phyloP scores from a whole-genome alignment of 495 filamentous ascomycete species.

The Lasiosphaeriaceae sp. region DNA sequence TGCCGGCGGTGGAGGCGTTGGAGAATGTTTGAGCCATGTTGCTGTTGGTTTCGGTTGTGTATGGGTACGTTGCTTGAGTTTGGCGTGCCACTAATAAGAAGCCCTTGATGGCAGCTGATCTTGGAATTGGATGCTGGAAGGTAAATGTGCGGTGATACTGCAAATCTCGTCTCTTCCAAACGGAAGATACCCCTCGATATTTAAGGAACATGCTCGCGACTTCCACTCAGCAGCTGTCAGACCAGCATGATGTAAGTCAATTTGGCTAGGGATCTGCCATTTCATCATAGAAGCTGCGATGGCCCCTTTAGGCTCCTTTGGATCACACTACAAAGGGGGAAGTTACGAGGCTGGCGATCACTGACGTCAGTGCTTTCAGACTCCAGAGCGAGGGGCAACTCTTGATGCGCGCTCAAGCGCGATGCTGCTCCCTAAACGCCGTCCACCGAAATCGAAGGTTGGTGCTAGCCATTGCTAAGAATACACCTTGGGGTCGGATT shows the following conservation, averaged over 20 bases:
- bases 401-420: too few relatives aligned
- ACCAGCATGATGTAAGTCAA: slow-evolving; percentile 9
- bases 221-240: background rate
- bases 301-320: background rate
- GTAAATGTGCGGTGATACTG: background rate
- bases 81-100: background rate
- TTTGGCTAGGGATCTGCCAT: background rate
- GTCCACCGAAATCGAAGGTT: too few relatives aligned
- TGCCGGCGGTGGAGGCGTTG: slow-evolving; percentile 56
- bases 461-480: too few relatives aligned
- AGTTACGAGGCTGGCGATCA: background rate
- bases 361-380: slow-evolving; percentile 6
- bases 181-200: background rate
- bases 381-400: background rate
- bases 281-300: slow-evolving; percentile 8
- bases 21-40: slow-evolving; percentile 35
- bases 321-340: background rate
- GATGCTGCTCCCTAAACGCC: too few relatives aligned
- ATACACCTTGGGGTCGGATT: too few relatives aligned
- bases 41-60: background rate
- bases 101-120: too few relatives aligned
- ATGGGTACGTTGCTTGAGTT: background rate
- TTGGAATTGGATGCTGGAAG: too few relatives aligned
- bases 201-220: background rate
- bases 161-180: background rate